Evolutionary conservation across 257 asterid species (phyloP), one percentile per base, ranked within the genome.

Genomic region (Solanum arcanum): DNA sequence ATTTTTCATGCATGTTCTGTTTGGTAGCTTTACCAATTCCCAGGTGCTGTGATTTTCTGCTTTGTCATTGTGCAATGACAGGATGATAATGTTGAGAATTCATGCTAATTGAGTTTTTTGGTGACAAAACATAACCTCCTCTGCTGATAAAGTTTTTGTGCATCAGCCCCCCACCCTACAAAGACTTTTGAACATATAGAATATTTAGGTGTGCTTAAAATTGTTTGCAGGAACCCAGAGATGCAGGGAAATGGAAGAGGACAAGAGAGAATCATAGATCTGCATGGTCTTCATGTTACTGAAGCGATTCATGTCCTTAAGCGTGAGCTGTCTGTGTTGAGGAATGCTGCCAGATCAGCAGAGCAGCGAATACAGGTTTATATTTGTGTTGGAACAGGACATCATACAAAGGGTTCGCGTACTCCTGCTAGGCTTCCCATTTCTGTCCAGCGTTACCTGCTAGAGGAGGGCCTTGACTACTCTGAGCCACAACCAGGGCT

Each of bases 401-500:
- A 97, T 78, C 99, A 96, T 94, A 95, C 96, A 5, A 92, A 96
- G 93, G 99, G 99, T 11, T 87, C 98, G 0, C 94, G 97, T 10
- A 94, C 99, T 60, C 98, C 99, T 5, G 96, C 96, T 69, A 90
- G 99, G 62, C 98, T 97, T 83, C 99, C 98, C 10, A 90, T 93
- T 60, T 95, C 99, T 27, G 98, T 97, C 72, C 99, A 97, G 89
- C 94, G 94, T 25, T 96, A 95, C 94, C 94, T 97, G 86, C 94
- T 97, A 49, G 99, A 95, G 90, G 98, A 96, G 84, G 96, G 98
- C 49, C 96, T 97, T 9, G 96, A 93, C 83, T 97, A 89, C 90
- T 91, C 99, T 12, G 99, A 97, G 89, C 99, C 98, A 6, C 99
- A 97, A 89, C 94, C 99, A 11, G 98, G 98, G 90, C 98, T 95